Evolutionary conservation across 2,329 filamentous ascomycete genomes (phyloP), one percentile per base, ranked within the genome.

Genomic region (Sporothrix protearum): DNA sequence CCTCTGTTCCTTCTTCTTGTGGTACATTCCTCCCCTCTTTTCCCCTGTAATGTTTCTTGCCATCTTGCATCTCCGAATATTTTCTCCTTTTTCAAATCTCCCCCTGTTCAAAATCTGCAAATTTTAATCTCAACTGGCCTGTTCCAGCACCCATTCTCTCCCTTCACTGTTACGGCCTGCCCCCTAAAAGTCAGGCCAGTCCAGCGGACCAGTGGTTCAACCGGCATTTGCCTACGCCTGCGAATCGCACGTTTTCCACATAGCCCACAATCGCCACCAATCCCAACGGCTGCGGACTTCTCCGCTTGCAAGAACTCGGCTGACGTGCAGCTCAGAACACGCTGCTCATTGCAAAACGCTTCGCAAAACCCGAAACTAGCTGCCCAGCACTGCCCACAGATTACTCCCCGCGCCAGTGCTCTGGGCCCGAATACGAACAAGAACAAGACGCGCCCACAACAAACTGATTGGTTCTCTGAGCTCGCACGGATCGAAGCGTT

Each of bases 101-200:
- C n/a, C 49, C 30, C 12, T 53, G 30, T 69, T n/a, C 51, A 55
- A 30, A 51, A 22, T 69, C 57, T 25, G 47, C 66, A 39, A 57
- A 68, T 45, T 42, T 68, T 68, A 55, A 57, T 68, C 66, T 68
- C 66, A 49, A 30, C 51, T 69, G 53, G 36, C 39, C 51, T 59
- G 68, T 69, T 42, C 30, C 30, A 22, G 63, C 42, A 14, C 47
- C 22, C 16, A 30, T 42, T 47, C 49, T 10, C 53, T 55, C n/a
- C 36, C 51, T 61, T 47, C 14, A 14, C 53, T n/a, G n/a, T 47
- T 47, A 12, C 12, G 14, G 42, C 51, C 4, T 2, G 42, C 61
- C 28, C 68, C 68, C 9, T n/a, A 51, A 72, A 70, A 70, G 63
- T 72, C 68, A 72, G 61, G 71, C 67, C 71, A 72, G 71, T 19